Conservation (phyloP, 208 protist species). For the Trypanosoma grayi region DNA sequence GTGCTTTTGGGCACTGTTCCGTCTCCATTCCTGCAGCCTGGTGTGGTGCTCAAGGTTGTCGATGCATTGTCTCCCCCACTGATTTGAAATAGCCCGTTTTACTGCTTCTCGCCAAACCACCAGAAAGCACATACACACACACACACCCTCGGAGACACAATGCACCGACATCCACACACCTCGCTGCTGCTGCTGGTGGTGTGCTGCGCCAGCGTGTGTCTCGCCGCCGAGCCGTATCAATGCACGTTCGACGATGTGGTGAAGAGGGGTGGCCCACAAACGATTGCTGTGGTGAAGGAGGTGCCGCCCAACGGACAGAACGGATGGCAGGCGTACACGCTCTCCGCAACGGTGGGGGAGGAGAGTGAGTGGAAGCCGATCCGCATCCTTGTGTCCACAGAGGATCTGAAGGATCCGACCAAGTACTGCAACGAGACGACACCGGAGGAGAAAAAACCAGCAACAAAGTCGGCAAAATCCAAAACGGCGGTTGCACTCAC, state of each 20-base stretch:
- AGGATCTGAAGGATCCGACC: slow-evolving; percentile 30
- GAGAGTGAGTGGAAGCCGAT: slow-evolving; percentile 28
- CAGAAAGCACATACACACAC: not conserved
- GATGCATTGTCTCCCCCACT: not conserved
- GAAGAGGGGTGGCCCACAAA: not conserved
- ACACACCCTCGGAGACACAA: too few species aligned
- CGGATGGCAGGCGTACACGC: not conserved
- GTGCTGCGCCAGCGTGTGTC: not conserved
- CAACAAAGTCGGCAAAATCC: too few species aligned
- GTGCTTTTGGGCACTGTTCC: not conserved
- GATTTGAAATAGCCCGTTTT: too few species aligned
- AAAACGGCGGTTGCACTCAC: too few species aligned
- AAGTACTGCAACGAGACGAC: slow-evolving; percentile 42
- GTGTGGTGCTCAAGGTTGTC: too few species aligned
- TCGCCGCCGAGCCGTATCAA: not conserved
- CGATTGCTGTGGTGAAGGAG: slow-evolving; percentile 1
- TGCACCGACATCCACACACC: not conserved
- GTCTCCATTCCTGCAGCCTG: not conserved
- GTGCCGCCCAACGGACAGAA: not conserved
- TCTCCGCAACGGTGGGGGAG: not conserved
- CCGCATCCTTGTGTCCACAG: slow-evolving; percentile 38
- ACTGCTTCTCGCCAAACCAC: too few species aligned
- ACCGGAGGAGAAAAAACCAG: too few species aligned
- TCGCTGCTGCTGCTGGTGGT: not conserved
- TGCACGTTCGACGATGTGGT: not conserved